Conservation (phyloP, 1,284 basidiomycete species). For the Trichosporon ovoides region DNA sequence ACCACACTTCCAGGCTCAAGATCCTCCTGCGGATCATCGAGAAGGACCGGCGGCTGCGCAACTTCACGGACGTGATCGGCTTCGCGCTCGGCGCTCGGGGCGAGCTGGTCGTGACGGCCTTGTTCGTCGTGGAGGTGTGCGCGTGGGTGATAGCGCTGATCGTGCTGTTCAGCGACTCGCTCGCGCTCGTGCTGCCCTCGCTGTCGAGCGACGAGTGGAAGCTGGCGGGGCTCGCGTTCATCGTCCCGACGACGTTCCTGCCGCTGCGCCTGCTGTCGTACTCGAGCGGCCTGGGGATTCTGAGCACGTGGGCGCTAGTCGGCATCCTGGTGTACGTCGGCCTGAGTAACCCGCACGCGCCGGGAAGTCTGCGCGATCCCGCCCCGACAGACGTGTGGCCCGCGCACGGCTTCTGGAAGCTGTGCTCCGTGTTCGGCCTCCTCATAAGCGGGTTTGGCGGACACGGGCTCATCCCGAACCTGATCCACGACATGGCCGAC, state of each 20-base stretch:
- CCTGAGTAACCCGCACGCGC: constrained; percentile 53
- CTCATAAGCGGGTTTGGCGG: constrained; percentile 72
- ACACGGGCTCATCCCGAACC: constrained; percentile 44
- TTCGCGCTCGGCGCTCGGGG: constrained; percentile 57
- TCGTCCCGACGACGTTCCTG: constrained; percentile 75
- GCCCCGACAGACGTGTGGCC: constrained; percentile 65
- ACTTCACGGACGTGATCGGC: constrained; percentile 43
- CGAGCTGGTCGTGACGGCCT: constrained; percentile 60
- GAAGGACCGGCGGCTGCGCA: constrained; percentile 38
- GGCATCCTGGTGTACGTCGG: constrained; percentile 79
- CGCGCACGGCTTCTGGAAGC: constrained; percentile 55
- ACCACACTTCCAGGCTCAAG: constrained; percentile 41
- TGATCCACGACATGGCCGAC: constrained; percentile 84
- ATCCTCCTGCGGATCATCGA: constrained; percentile 43
- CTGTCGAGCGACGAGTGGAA: constrained; percentile 71
- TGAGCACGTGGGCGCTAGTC: constrained; percentile 69
- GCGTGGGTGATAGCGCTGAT: constrained; percentile 66
- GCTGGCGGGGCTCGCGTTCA: constrained; percentile 60
- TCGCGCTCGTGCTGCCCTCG: constrained; percentile 64
- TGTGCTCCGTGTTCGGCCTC: constrained; percentile 76
- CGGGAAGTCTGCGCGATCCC: constrained; percentile 75
- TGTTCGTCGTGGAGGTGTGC: constrained; percentile 82
- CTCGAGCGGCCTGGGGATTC: constrained; percentile 73
- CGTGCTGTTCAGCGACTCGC: constrained; percentile 75
- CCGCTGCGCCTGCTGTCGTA: constrained; percentile 82